Evolutionary conservation across 1,139 yeast genomes (phyloP).

Genomic region (Arxiozyma telluris): DNA sequence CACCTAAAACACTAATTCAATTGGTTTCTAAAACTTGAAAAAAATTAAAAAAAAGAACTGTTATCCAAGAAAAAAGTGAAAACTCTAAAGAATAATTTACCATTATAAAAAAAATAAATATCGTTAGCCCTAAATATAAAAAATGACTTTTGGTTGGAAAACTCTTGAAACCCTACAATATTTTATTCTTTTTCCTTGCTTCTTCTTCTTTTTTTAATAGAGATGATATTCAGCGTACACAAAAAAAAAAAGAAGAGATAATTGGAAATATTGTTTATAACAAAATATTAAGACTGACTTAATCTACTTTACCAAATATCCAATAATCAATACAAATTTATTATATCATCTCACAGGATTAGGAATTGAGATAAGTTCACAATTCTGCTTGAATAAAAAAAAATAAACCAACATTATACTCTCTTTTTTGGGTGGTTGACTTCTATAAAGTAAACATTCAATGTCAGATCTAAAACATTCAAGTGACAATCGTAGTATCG

Average conservation of each 20-base stretch:
- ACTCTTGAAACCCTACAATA: background rate
- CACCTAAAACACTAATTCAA: no score
- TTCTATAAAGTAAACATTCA: background rate
- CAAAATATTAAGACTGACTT: no score
- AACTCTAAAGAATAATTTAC: background rate
- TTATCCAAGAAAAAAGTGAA: no score
- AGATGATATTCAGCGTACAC: background rate
- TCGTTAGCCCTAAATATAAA: background rate
- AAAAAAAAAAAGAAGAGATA: background rate
- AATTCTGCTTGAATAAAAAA: background rate
- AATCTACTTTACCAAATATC: no score
- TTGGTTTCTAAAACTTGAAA: no score
- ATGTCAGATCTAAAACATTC: background rate
- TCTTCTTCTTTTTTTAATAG: no score
- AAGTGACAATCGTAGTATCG: background rate
- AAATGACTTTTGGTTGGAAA: background rate
- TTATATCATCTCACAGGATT: background rate
- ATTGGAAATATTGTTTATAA: background rate
- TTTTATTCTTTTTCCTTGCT: no score
- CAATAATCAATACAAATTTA: no score
- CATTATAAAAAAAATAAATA: no score
- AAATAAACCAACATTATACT: no score
- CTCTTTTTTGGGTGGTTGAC: background rate
- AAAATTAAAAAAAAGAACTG: no score
- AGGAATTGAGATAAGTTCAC: no score